Evolutionary conservation across 805 yeast species (phyloP).

Genomic region (Candida patagonica): DNA sequence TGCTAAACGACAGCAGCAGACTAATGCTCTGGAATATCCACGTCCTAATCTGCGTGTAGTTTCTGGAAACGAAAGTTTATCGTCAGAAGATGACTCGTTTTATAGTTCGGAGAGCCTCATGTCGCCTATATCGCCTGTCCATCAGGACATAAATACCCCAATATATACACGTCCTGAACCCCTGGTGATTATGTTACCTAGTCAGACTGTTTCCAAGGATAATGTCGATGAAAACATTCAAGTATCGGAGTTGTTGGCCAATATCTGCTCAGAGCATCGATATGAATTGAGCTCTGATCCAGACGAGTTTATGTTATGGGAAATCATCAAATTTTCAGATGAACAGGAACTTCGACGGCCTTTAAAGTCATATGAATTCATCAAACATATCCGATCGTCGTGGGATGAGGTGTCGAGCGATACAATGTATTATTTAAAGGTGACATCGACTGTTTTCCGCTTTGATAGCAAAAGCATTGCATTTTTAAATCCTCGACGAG

Average conservation of each 20-base stretch:
- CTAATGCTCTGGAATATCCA: neutral
- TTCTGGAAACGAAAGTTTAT: conserved; percentile 1
- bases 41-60: neutral
- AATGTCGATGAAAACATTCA: conserved; percentile 9
- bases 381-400: conserved; percentile 15
- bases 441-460: conserved; percentile 16
- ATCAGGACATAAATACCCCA: too few species aligned
- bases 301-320: conserved; percentile 24
- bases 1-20: too few species aligned
- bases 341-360: conserved; percentile 20
- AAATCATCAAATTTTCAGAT: conserved; percentile 13
- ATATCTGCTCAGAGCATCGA: conserved; percentile 23
- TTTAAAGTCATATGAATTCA: conserved; percentile 18
- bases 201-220: conserved; percentile 17
- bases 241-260: conserved; percentile 12
- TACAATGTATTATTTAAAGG: conserved; percentile 13
- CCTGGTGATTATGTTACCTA: conserved; percentile 17
- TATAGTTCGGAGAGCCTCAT: neutral
- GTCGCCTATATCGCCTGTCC: conserved; percentile 1
- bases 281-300: conserved; percentile 21
- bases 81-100: neutral
- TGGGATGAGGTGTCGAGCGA: conserved; percentile 14
- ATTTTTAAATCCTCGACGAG: conserved; percentile 26
- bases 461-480: conserved; percentile 23
- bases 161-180: neutral